Base-by-base conservation (phyloP, 179 eudicot species). In the Amaranthus tricolor region DNA sequence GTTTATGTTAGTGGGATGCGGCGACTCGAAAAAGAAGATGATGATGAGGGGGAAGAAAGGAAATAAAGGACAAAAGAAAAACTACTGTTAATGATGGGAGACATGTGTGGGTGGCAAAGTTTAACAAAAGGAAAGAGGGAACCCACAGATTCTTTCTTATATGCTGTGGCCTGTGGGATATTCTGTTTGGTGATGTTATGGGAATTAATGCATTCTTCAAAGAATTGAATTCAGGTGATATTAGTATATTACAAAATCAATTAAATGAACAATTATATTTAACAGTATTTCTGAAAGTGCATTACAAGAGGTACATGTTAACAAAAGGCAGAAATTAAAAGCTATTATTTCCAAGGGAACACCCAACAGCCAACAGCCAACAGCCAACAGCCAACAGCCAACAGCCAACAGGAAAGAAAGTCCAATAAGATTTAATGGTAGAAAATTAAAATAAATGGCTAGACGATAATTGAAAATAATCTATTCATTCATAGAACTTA, bases 51-150 rank as follows among this genome's bases (percentile, higher is more conserved):
- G 54, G 20, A 14, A 65, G 51, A 71, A 64, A 17, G 44, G 12
- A 11, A 19, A 15, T 11, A 40, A 31, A 71, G 17, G 16, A 68
- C 40, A 44, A 55, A 21, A 49, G 19, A 21, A 54, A 61, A 50
- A 68, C 17, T 9, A 40, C 55, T 71, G 59, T 71, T 64, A 43
- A 49, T 73, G 77, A 73, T 73, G 74, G 67, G 55, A 40, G 81
- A 78, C 81, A 67, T 78, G 61, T 66, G 73, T 59, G 81, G 74
- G 76, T 51, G 60, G 58, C 24, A 50, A 31, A 43, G 50, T 40
- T 8, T 57, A 20, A 45, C 5, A 17, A 7, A 11, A 15, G 9
- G 20, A 15, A 3, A 17, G 56, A 73, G 52, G 31, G 59, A 48
- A 47, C 64, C 72, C 57, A 67, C 58, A 58, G 66, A 11, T 48